Conservation (phyloP, 1,284 basidiomycete genomes). For the Tilletia caries region DNA sequence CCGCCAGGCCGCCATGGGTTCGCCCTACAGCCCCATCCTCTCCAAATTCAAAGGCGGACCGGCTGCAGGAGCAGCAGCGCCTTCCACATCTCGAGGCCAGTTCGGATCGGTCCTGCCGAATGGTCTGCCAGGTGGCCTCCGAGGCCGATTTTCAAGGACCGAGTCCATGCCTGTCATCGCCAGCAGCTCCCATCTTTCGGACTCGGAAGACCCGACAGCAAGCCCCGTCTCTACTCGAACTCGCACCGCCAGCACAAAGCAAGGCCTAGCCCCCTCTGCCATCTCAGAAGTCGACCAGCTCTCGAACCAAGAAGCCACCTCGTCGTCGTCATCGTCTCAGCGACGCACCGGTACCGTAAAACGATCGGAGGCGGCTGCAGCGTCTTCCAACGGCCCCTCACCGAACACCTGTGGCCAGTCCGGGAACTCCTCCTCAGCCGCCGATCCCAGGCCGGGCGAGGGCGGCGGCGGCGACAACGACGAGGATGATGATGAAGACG, state of each 20-base stretch:
- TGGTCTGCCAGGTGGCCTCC: not conserved
- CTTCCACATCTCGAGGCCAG: not conserved
- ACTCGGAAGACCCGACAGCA: not conserved
- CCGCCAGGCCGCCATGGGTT: not conserved
- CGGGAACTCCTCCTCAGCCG: not conserved
- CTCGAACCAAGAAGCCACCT: not conserved
- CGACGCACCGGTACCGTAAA: not conserved
- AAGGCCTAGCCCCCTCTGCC: not conserved
- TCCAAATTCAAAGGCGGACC: not conserved
- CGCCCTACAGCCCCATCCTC: not conserved
- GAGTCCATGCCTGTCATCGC: not conserved
- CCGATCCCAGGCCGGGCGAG: too few species aligned
- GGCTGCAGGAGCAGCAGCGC: not conserved
- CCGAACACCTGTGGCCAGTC: not conserved
- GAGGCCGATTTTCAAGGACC: not conserved
- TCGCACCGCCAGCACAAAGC: not conserved
- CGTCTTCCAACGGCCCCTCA: not conserved
- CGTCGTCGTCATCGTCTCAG: not conserved
- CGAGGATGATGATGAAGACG: slow-evolving; percentile 15
- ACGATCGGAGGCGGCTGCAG: not conserved
- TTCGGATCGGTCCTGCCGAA: not conserved
- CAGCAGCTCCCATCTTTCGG: too few species aligned
- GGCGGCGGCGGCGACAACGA: too few species aligned
- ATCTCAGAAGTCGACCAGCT: not conserved
- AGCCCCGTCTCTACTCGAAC: not conserved